Evolutionary conservation across 495 filamentous ascomycete species (phyloP), one percentile per base, ranked within the genome.

Genomic region (Neurospora cerealis): DNA sequence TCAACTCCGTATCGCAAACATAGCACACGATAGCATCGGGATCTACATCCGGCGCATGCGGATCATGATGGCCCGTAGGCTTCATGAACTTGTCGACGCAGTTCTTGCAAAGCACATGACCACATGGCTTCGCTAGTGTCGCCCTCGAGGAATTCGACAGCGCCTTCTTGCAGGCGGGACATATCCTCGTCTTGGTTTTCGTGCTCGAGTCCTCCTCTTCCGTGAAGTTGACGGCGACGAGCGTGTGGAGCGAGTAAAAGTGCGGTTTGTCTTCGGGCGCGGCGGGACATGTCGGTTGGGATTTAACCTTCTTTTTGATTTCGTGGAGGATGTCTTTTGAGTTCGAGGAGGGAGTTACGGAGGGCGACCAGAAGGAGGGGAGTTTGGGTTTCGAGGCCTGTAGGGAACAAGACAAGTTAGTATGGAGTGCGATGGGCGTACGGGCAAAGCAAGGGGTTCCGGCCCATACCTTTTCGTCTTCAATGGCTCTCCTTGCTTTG

Each of bases 311-410:
- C 79, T 90, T 93, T 32, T 86, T 86, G 75, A 91, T 85, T 8
- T 86, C 83, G 75, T 88, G 86, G 9, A 88, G 80, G n/a, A 80
- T 75, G 39, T 84, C 83, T 71, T 80, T 83, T 44, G 79, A 83
- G 73, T 87, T 86, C 3, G 85, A 84, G 0, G 88, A 86, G 0
- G 95, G 94, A 0, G 93, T 96, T 39, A 96, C 84, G 2, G 92
- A 92, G 0, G 96, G 95, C 0, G 96, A 91, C 96, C 96, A 99
- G 84, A 98, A 98, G 4, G 94, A 96, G 0, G 94, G 93, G 0
- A 97, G 83, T n/a, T 88, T 90, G 0, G 89, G 90, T 78, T 92
- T 92, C 1, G 88, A 87, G 0, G 89, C 87, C 82, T 87, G 78
- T 28, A 3, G 77, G 3, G 15, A 34, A 4, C 54, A 73, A 77